Evolutionary conservation across 306 rosid species (phyloP).

Genomic region (Hylodesmum podocarpum): DNA sequence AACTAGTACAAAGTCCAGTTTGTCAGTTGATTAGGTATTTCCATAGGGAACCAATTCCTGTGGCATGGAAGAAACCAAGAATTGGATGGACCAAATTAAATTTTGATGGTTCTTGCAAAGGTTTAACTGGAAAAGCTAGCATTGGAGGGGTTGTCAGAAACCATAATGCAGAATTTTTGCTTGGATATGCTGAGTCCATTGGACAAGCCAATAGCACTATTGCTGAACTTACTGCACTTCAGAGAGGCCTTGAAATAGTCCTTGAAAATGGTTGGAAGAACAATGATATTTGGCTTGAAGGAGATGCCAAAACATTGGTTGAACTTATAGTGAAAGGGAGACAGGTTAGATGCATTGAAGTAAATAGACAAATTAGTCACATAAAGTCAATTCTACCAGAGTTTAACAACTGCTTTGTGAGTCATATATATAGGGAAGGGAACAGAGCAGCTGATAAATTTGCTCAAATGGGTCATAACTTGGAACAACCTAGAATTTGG

Average conservation of each 20-base stretch:
- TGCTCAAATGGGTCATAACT: slow-evolving; percentile 66
- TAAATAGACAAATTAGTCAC: slow-evolving; percentile 43
- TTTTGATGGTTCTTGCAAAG: slow-evolving; percentile 68
- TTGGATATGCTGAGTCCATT: slow-evolving; percentile 71
- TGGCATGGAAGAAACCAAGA: slow-evolving; percentile 68
- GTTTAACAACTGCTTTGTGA: slow-evolving; percentile 40
- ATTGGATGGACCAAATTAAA: slow-evolving; percentile 71
- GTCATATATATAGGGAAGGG: slow-evolving; percentile 70
- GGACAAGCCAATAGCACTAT: slow-evolving; percentile 63
- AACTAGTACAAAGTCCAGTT: slow-evolving; percentile 40
- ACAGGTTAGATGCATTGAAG: slow-evolving; percentile 49
- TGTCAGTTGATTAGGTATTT: slow-evolving; percentile 28
- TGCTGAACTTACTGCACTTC: slow-evolving; percentile 58
- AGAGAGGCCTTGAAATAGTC: slow-evolving; percentile 66
- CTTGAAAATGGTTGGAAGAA: slow-evolving; percentile 76
- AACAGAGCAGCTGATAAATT: slow-evolving; percentile 69
- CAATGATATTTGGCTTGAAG: slow-evolving; percentile 72
- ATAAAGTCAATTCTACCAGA: slow-evolving; percentile 47
- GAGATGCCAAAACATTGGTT: slow-evolving; percentile 61
- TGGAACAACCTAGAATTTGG: slow-evolving; percentile 55
- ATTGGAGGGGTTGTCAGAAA: slow-evolving; percentile 71
- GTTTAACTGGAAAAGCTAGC: slow-evolving; percentile 47
- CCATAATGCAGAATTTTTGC: slow-evolving; percentile 65
- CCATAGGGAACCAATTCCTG: slow-evolving; percentile 57
- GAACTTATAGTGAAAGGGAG: slow-evolving; percentile 50